phyloP scores from a whole-genome alignment of 306 rosid genomes.

The Pyrus betulifolia region DNA sequence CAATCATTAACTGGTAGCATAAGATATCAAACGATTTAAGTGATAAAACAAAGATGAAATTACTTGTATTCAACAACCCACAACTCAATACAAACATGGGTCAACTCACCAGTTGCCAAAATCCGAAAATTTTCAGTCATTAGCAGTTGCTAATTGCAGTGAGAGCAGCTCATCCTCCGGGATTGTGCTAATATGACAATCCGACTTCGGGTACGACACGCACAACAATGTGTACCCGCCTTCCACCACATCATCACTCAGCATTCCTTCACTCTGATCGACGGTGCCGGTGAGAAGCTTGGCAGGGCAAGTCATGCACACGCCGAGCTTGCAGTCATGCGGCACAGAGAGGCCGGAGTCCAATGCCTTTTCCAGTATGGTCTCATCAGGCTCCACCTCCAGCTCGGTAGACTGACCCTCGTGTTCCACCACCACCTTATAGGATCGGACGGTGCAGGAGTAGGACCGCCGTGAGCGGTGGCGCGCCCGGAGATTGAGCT shows the following conservation, averaged over 20 bases:
- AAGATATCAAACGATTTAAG: background rate
- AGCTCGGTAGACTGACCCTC: constrained; percentile 49
- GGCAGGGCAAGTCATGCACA: constrained; percentile 99
- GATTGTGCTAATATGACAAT: constrained; percentile 66
- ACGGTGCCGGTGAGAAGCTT: constrained; percentile 64
- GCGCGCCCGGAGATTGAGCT: constrained; percentile 16
- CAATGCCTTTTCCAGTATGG: constrained; percentile 55
- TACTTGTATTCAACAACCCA: constrained; percentile 4
- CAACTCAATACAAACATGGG: constrained; percentile 5
- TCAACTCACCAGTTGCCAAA: background rate
- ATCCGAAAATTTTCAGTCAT: constrained; percentile 42
- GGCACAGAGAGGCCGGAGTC: constrained; percentile 70
- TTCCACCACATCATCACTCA: constrained; percentile 93
- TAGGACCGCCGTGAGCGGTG: constrained; percentile 15
- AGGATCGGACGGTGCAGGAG: constrained; percentile 35
- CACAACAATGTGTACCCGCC: constrained; percentile 77
- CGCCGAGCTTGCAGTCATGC: constrained; percentile 96
- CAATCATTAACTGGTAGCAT: background rate
- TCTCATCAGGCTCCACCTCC: constrained; percentile 51
- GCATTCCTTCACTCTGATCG: constrained; percentile 97
- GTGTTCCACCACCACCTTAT: constrained; percentile 82
- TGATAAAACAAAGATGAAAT: constrained; percentile 1
- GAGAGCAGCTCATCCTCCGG: constrained; percentile 86
- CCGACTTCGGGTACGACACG: constrained; percentile 64
- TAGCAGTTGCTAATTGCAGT: constrained; percentile 84